Evolutionary conservation across 2,329 filamentous ascomycete genomes (phyloP).

Genomic region (Penicillium sp.): DNA sequence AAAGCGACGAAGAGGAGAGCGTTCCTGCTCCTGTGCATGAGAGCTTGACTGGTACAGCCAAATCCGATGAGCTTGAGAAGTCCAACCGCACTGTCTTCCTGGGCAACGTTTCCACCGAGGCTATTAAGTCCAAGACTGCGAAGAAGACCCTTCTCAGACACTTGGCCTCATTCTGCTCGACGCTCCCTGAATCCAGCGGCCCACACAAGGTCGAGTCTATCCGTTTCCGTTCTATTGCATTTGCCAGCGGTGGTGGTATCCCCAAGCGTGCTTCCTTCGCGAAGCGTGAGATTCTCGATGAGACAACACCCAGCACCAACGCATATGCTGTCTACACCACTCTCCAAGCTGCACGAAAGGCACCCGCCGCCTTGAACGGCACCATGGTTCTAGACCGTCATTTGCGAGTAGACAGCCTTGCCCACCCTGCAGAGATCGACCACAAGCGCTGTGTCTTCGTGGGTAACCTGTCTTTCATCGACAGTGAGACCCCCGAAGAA

Average conservation of each 20-base stretch:
- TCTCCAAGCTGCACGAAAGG: conserved; percentile 69
- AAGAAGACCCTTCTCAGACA: conserved; percentile 77
- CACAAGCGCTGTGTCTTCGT: conserved; percentile 92
- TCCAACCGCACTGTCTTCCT: conserved; percentile 88
- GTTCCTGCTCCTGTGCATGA: conserved; percentile 41
- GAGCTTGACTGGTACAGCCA: conserved; percentile 35
- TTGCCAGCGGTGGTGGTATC: conserved; percentile 65
- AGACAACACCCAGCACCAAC: conserved; percentile 89
- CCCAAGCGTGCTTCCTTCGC: conserved; percentile 95
- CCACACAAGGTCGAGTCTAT: conserved; percentile 81
- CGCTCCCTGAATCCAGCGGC: conserved; percentile 48
- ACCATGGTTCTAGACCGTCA: conserved; percentile 81
- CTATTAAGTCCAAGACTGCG: conserved; percentile 76
- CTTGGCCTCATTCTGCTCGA: conserved; percentile 70
- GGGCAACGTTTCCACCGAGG: conserved; percentile 80
- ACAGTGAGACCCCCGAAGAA: conserved; percentile 74
- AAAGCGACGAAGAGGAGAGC: conserved; percentile 33
- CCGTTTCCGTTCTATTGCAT: conserved; percentile 91
- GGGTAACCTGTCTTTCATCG: conserved; percentile 92
- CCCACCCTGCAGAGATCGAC: conserved; percentile 78
- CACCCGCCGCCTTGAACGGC: conserved; percentile 76
- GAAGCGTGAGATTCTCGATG: conserved; percentile 83
- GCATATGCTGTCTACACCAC: conserved; percentile 90
- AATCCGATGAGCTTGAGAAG: conserved; percentile 69
- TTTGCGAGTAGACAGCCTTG: conserved; percentile 84